Conservation (phyloP, 2,329 filamentous ascomycete species). For the Aspergillus candidus region DNA sequence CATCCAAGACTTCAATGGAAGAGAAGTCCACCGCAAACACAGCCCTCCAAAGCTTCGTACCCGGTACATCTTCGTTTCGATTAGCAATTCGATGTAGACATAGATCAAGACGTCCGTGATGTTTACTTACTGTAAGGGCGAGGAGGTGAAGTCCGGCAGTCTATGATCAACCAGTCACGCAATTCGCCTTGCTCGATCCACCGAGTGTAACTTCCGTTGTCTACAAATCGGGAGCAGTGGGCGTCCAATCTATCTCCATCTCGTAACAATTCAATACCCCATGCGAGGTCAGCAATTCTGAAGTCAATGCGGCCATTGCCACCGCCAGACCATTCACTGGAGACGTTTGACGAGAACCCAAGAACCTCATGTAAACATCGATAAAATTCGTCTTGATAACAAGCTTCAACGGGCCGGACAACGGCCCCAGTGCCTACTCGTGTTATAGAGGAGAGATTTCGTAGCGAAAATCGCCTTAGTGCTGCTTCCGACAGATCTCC, state of each 20-base stretch:
- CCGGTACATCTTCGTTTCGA: slow-evolving; percentile 1
- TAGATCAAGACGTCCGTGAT: too few relatives aligned
- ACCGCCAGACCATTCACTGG: slow-evolving; percentile 10
- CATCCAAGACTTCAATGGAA: slow-evolving; percentile 4
- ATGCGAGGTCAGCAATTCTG: slow-evolving; percentile 6
- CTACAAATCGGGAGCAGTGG: slow-evolving; percentile 11
- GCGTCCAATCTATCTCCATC: slow-evolving; percentile 12
- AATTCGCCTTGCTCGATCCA: slow-evolving; percentile 11
- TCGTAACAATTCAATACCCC: slow-evolving; percentile 15
- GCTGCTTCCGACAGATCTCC: slow-evolving; percentile 3
- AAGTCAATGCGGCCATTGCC: slow-evolving; percentile 12
- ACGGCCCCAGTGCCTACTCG: neutral
- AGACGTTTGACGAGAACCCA: slow-evolving; percentile 2
- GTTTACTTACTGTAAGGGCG: slow-evolving; percentile 1
- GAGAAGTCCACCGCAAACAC: slow-evolving; percentile 7
- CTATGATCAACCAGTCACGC: slow-evolving; percentile 15
- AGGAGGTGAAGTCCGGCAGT: slow-evolving; percentile 10
- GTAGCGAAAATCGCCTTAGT: slow-evolving; percentile 5
- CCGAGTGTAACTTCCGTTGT: slow-evolving; percentile 6
- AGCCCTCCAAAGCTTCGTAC: slow-evolving; percentile 10
- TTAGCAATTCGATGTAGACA: too few relatives aligned
- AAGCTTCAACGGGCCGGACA: slow-evolving; percentile 4
- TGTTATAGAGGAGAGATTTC: slow-evolving; percentile 4
- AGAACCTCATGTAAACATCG: neutral
- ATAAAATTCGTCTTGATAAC: slow-evolving; percentile 13